Conservation (phyloP, 177 flowering plant species). For the Vitis hybrid region DNA sequence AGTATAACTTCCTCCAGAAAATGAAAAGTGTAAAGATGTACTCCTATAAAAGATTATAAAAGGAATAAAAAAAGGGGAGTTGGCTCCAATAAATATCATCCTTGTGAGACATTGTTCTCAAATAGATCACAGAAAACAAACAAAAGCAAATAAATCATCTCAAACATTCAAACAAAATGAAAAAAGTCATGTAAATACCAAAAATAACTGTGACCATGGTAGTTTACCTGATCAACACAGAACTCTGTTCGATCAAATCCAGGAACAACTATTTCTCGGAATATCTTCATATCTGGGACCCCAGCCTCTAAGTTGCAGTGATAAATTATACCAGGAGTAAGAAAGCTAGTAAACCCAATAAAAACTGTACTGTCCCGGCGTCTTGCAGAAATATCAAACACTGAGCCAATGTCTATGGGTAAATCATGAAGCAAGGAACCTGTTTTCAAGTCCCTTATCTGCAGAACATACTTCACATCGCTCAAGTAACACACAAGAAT, state of each 20-base stretch:
- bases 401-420: conserved; percentile 88
- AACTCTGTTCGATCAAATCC: conserved; percentile 85
- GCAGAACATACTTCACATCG: conserved; percentile 84
- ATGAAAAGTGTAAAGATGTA: too few relatives aligned
- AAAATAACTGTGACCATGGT: neutral
- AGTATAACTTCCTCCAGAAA: too few relatives aligned
- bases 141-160: too few relatives aligned
- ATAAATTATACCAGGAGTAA: conserved; percentile 89
- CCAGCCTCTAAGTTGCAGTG: conserved; percentile 59
- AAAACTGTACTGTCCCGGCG: conserved; percentile 68
- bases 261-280: conserved; percentile 77
- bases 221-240: conserved; percentile 80
- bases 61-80: too few relatives aligned
- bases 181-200: neutral
- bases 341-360: conserved; percentile 83
- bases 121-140: too few relatives aligned
- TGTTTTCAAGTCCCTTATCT: conserved; percentile 78
- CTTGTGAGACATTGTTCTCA: too few relatives aligned
- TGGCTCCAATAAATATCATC: too few relatives aligned
- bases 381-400: conserved; percentile 62
- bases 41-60: too few relatives aligned
- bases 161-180: neutral
- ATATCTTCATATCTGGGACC: conserved; percentile 74
- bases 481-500: conserved; percentile 82
- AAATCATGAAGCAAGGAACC: conserved; percentile 72